Percentiles rank a stretch among this genome's conserved stretches.
Evolutionary conservation across 495 filamentous ascomycete genomes (phyloP).

Genomic region (Penicillium coffeae): DNA sequence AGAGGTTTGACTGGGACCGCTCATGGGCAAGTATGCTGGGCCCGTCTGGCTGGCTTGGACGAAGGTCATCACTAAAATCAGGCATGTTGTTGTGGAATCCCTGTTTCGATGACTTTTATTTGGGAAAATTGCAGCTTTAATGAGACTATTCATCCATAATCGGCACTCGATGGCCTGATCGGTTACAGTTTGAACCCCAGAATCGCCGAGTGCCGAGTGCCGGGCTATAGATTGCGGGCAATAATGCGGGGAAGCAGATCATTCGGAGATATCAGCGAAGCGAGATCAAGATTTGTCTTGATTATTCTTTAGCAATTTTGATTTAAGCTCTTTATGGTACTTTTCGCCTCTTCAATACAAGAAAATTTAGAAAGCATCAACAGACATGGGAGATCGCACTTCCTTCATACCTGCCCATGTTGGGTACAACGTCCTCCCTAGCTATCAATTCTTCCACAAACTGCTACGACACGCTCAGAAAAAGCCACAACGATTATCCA

Average conservation of each 20-base stretch:
- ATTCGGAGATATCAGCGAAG: conserved; percentile 13
- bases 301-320: too few species aligned
- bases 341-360: too few species aligned
- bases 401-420: conserved; percentile 23
- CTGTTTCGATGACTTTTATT: too few species aligned
- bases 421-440: conserved; percentile 20
- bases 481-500: conserved; percentile 14
- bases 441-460: conserved; percentile 27
- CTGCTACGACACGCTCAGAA: conserved; percentile 26
- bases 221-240: conserved; percentile 14
- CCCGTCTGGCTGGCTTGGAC: conserved; percentile 35
- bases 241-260: conserved; percentile 16
- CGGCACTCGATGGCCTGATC: too few species aligned
- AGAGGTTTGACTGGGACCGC: conserved; percentile 34
- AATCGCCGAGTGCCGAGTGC: conserved; percentile 26
- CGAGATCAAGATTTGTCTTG: too few species aligned
- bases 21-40: conserved; percentile 35
- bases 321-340: not conserved
- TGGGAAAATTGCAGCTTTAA: too few species aligned
- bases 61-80: conserved; percentile 45
- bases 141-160: too few species aligned
- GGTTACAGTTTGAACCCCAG: not conserved
- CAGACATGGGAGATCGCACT: conserved; percentile 22
- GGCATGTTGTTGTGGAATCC: conserved; percentile 36
- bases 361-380: too few species aligned